Percentiles rank a stretch among this genome's conserved stretches.
phyloP scores from a whole-genome alignment of 768 basidiomycete species.

The Pleurotus ostreatus region DNA sequence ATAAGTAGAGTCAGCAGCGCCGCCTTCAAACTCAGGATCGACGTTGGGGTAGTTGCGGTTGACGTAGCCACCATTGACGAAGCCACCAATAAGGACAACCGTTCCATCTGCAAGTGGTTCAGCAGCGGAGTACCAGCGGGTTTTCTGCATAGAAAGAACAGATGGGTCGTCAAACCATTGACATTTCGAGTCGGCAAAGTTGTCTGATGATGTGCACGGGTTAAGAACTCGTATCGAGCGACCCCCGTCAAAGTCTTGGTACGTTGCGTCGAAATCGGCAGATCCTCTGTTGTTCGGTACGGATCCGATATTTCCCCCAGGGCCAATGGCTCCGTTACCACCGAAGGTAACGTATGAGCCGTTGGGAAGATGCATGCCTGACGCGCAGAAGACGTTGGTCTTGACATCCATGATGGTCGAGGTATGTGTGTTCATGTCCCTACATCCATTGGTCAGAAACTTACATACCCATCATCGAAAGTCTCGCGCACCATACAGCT shows the following conservation, averaged over 20 bases:
- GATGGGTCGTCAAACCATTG: constrained; percentile 71
- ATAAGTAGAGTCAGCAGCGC: constrained; percentile 76
- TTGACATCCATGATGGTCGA: constrained; percentile 64
- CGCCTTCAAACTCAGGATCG: constrained; percentile 60
- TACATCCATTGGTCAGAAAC: constrained; percentile 15
- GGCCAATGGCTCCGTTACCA: constrained; percentile 75
- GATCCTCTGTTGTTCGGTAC: constrained; percentile 41
- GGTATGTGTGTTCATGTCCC: constrained; percentile 59
- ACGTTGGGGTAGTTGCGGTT: constrained; percentile 70
- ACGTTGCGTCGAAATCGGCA: constrained; percentile 58
- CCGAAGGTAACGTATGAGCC: constrained; percentile 74
- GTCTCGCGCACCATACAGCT: constrained; percentile 21
- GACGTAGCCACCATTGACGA: constrained; percentile 74
- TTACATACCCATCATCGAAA: neutral
- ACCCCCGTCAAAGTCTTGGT: constrained; percentile 79
- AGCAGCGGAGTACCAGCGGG: constrained; percentile 77
- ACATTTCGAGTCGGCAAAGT: constrained; percentile 49
- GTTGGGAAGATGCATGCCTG: constrained; percentile 79
- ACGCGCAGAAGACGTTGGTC: constrained; percentile 81
- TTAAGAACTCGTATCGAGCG: constrained; percentile 79
- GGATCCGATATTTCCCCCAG: constrained; percentile 57
- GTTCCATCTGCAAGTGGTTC: constrained; percentile 75
- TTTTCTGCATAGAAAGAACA: constrained; percentile 59
- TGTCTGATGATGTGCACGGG: constrained; percentile 54
- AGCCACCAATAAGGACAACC: constrained; percentile 78